phyloP scores from a whole-genome alignment of 148 eudicot species.

The Diospyros lotus region DNA sequence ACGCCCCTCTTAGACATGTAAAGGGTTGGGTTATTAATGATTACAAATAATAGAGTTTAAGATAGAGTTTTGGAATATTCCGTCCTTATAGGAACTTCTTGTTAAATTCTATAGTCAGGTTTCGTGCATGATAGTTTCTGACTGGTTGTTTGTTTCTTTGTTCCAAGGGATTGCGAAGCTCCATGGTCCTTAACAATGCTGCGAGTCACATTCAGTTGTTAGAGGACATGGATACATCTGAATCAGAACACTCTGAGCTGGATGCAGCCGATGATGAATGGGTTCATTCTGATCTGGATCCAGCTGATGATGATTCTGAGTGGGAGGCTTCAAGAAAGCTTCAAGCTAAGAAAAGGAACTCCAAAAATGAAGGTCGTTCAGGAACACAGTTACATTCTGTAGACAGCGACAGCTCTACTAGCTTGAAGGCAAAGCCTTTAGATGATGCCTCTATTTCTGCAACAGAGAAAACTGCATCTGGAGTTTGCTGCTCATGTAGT shows the following conservation, averaged over 20 bases:
- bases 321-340: conserved; percentile 21
- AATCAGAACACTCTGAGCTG: conserved; percentile 40
- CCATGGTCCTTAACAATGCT: conserved; percentile 37
- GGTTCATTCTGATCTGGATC: too few species aligned
- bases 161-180: conserved; percentile 52
- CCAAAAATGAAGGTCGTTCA: conserved; percentile 26
- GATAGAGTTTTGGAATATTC: too few species aligned
- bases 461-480: conserved; percentile 27
- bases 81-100: too few species aligned
- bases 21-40: too few species aligned
- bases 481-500: conserved; percentile 67
- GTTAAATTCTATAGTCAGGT: too few species aligned
- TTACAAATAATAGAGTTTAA: too few species aligned
- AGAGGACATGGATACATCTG: conserved; percentile 83
- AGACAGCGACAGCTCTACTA: conserved; percentile 18
- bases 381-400: conserved; percentile 21
- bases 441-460: conserved; percentile 11
- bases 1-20: not conserved
- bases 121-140: not conserved
- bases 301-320: not conserved
- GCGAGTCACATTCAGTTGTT: conserved; percentile 31
- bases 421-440: conserved; percentile 19
- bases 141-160: not conserved
- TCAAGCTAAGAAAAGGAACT: conserved; percentile 30
- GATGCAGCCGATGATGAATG: too few species aligned